These are phyloP conservation scores for Kwoniella dejecticola DNA, from an alignment of 768 basidiomycete species.

Conservation along the genomic window DNA sequence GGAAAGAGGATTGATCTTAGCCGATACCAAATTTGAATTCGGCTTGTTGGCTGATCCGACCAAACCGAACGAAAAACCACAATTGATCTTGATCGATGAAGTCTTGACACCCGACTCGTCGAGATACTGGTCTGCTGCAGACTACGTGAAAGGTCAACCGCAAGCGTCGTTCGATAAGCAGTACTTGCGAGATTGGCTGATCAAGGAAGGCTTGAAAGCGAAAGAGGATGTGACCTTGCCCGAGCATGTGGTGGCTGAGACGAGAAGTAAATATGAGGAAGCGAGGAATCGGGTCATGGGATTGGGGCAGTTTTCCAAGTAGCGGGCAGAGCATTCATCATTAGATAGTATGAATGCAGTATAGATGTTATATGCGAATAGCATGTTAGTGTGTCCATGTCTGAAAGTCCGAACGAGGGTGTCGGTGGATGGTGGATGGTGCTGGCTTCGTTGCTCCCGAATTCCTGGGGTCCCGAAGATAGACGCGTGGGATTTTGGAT, in stretches of 20 bases:
- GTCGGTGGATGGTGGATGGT: too few relatives aligned
- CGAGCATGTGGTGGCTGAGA: constrained; percentile 73
- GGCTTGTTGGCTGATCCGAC: constrained; percentile 65
- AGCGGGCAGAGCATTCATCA: constrained; percentile 3
- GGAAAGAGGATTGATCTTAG: constrained; percentile 81
- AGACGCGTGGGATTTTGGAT: constrained; percentile 19
- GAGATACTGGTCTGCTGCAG: constrained; percentile 85
- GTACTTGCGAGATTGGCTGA: constrained; percentile 88
- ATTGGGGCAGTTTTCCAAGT: constrained; percentile 38
- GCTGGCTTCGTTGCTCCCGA: too few relatives aligned
- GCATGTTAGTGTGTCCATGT: too few relatives aligned
- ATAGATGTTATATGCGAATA: too few relatives aligned
- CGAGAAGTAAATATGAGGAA: constrained; percentile 75
- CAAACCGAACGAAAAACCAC: constrained; percentile 25
- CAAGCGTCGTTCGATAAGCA: constrained; percentile 98
- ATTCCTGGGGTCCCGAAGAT: neutral
- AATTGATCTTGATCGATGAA: constrained; percentile 88
- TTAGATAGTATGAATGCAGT: too few relatives aligned
- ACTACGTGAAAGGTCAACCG: constrained; percentile 70
- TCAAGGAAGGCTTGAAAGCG: constrained; percentile 67
- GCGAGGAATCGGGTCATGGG: constrained; percentile 61
- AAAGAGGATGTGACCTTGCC: constrained; percentile 75
- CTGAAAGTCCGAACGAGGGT: too few relatives aligned
- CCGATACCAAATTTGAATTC: constrained; percentile 99
- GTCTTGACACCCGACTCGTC: constrained; percentile 97